Base-by-base conservation (phyloP, 441 rosid species). In the Croton setiger region DNA sequence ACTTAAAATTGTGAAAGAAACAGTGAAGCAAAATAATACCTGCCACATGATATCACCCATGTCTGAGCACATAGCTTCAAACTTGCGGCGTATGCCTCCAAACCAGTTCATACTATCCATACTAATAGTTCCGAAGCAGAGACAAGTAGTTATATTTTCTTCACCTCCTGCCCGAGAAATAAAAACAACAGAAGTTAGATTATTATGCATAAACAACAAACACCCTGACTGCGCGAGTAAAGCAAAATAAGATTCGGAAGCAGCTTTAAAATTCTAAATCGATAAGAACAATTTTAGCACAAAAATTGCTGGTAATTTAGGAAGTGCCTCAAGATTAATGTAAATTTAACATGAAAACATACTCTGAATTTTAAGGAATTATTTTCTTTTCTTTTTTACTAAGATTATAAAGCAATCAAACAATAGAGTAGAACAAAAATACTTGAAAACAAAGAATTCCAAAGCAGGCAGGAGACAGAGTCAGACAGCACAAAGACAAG, bases 51-150 rank as follows among this genome's bases (percentile, higher is more conserved):
- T 41, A 47, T 23, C 77, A 54, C 80, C 80, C 47, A 63, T 68
- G 63, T 64, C 81, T 27, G 63, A 21, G 57, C 63, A 74, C 49
- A 74, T 52, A 67, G 65, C 66, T 72, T 78, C 84, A 15, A 83
- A 59, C 62, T 70, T 74, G 72, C 37, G 75, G 64, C 44, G 73
- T 12, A 76, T 44, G 52, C 64, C 49, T 48, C 69, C 81, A 18
- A 62, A 35, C 79, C 74, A 76, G 49, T 76, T 18, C 20, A 67
- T 64, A 15, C 72, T 49, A 11, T 67, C 77, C 79, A 72, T 67
- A 49, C 23, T 55, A 68, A 55, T n/a, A 51, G 43, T 55, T 67
- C 43, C 52, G 39, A 55, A 21, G 41, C 6, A 37, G 36, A 66
- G n/a, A 8, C 12, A 54, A 33, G 7, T 8, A 23, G 36, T 2